Conservation (phyloP, 1,284 basidiomycete genomes). For the Ustilago cynodontis region DNA sequence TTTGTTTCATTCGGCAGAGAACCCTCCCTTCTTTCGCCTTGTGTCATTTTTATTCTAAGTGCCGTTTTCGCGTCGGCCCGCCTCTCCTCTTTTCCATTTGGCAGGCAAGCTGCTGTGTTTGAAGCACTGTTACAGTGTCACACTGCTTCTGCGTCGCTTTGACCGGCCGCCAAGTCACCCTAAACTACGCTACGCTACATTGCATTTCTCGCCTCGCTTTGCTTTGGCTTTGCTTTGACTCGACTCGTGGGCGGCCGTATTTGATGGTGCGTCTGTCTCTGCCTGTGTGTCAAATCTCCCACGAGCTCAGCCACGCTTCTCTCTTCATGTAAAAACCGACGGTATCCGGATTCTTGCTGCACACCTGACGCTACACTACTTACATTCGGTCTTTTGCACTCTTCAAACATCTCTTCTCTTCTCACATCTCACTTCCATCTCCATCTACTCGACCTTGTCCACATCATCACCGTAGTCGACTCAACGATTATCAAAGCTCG, state of each 20-base stretch:
- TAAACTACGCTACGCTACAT: background rate
- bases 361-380: background rate
- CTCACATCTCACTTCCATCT: background rate
- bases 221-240: background rate
- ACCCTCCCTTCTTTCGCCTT: background rate
- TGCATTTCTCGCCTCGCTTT: background rate
- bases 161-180: background rate
- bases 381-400: too few relatives aligned
- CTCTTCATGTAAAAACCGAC: slow-evolving; percentile 17
- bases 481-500: too few relatives aligned
- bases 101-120: too few relatives aligned
- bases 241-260: slow-evolving; percentile 10
- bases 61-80: slow-evolving; percentile 14
- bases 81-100: background rate
- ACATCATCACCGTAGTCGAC: too few relatives aligned
- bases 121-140: slow-evolving; percentile 2
- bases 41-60: slow-evolving; percentile 13
- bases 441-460: background rate
- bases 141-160: slow-evolving; percentile 8
- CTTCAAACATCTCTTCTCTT: background rate
- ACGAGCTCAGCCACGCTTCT: slow-evolving; percentile 40
- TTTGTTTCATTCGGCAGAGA: too few relatives aligned
- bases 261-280: background rate
- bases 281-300: background rate
- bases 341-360: slow-evolving; percentile 2